Conservation (phyloP, 306 rosid species). For the Morella rubra region DNA sequence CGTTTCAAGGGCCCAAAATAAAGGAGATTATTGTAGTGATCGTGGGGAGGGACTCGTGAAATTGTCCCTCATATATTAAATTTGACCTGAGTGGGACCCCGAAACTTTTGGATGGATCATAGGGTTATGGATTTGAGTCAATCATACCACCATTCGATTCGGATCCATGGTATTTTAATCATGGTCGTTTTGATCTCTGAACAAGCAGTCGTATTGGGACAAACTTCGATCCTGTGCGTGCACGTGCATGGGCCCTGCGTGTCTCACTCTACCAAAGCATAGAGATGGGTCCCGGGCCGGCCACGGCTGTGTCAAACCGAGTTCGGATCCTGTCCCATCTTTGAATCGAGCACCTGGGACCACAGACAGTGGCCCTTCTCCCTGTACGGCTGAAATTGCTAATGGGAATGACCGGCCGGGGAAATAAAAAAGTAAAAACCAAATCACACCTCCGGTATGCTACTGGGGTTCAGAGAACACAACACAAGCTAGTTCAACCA, state of each 20-base stretch:
- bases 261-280: slow-evolving; percentile 9
- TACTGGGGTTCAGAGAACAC: too few species aligned
- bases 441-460: too few species aligned
- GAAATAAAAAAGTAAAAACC: too few species aligned
- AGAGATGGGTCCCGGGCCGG: slow-evolving; percentile 5
- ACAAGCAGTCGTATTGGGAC: slow-evolving; percentile 16
- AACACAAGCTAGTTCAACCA: too few species aligned
- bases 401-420: too few species aligned
- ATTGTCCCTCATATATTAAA: background rate
- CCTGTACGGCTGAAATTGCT: too few species aligned
- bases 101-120: slow-evolving; percentile 28
- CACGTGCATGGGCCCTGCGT: slow-evolving; percentile 34
- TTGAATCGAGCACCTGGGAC: background rate
- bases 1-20: too few species aligned
- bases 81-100: slow-evolving; percentile 2
- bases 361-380: too few species aligned
- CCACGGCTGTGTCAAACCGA: background rate
- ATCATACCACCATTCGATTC: slow-evolving; percentile 5
- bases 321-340: slow-evolving; percentile 11
- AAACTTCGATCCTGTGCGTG: slow-evolving; percentile 11
- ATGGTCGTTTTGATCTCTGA: background rate
- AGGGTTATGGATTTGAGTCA: slow-evolving; percentile 13
- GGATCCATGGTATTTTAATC: slow-evolving; percentile 2
- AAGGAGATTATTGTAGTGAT: too few species aligned
- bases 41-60: too few species aligned